Conservation (phyloP, 1,284 basidiomycete genomes). For the Sanghuangporus weigelae region DNA sequence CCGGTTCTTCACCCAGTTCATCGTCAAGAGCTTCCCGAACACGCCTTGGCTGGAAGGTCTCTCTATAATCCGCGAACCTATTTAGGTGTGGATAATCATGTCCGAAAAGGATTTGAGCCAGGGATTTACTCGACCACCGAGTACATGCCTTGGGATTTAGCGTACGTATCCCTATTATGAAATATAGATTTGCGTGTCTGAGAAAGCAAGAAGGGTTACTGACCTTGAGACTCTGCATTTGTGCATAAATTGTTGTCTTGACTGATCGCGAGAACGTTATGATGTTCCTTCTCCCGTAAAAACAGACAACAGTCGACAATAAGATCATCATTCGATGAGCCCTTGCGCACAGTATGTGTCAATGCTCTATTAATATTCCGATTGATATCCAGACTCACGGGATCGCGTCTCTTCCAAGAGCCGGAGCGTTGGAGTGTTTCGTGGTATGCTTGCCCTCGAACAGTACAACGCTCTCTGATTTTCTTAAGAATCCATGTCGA, state of each 20-base stretch:
- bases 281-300: slow-evolving; percentile 31
- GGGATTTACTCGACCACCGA: slow-evolving; percentile 18
- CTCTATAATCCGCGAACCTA: slow-evolving; percentile 30
- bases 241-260: slow-evolving; percentile 61
- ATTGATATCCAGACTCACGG: slow-evolving; percentile 26
- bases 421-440: slow-evolving; percentile 58
- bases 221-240: slow-evolving; percentile 47
- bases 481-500: slow-evolving; percentile 66
- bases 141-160: slow-evolving; percentile 10
- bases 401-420: slow-evolving; percentile 49
- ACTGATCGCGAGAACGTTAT: slow-evolving; percentile 45
- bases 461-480: slow-evolving; percentile 49
- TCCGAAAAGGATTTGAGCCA: slow-evolving; percentile 44
- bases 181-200: not conserved
- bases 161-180: slow-evolving; percentile 12
- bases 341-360: slow-evolving; percentile 18
- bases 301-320: slow-evolving; percentile 71
- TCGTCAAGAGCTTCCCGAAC: slow-evolving; percentile 21
- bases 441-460: slow-evolving; percentile 60
- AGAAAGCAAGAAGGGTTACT: slow-evolving; percentile 20
- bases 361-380: not conserved
- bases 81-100: slow-evolving; percentile 29
- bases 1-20: slow-evolving; percentile 3
- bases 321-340: slow-evolving; percentile 53
- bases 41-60: slow-evolving; percentile 28